Conservation (phyloP, 176 grass and related monocot species). For the Elaeis guineensis region DNA sequence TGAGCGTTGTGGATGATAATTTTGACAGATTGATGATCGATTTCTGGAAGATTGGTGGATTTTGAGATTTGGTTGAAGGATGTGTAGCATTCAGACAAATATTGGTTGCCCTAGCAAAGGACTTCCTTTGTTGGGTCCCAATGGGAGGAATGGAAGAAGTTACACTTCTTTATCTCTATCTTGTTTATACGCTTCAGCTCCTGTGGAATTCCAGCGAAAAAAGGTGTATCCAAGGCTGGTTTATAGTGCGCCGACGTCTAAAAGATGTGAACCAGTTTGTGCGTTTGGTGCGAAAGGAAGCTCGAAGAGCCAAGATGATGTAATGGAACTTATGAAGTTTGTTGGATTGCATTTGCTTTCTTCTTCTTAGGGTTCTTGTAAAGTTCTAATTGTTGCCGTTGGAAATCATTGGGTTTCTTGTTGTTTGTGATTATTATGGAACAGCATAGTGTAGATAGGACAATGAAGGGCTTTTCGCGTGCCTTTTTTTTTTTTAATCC, state of each 20-base stretch:
- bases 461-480: too few species aligned
- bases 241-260: background rate
- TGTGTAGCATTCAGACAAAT: slow-evolving; percentile 3
- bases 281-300: slow-evolving; percentile 4
- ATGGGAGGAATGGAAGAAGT: background rate
- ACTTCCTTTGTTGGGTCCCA: background rate
- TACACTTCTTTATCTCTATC: background rate
- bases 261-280: background rate
- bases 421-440: background rate
- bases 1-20: too few species aligned
- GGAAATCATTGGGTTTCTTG: background rate
- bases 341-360: too few species aligned
- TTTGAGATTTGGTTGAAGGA: background rate
- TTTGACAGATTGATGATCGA: too few species aligned
- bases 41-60: background rate
- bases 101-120: background rate
- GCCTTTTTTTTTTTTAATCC: too few species aligned
- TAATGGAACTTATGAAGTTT: background rate
- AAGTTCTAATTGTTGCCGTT: background rate
- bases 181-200: background rate
- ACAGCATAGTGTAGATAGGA: too few species aligned
- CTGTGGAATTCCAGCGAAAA: background rate
- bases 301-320: background rate
- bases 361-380: too few species aligned
- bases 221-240: background rate